Conservation (phyloP, 176 grass and related monocot genomes). For the Oryza meyeriana region DNA sequence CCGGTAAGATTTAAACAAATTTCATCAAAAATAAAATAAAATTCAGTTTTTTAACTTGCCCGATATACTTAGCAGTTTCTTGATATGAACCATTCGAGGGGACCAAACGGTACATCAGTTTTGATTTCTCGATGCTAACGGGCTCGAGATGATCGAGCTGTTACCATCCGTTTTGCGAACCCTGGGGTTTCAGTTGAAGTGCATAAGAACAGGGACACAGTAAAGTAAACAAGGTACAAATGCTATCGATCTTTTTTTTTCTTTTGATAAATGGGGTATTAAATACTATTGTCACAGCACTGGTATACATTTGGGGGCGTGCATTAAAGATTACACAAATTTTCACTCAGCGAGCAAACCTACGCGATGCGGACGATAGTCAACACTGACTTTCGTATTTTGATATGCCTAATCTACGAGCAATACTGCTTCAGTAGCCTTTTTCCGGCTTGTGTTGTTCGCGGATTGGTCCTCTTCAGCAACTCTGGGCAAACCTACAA, state of each 20-base stretch:
- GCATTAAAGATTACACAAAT: background rate
- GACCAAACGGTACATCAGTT: too few species aligned
- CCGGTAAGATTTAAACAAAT: too few species aligned
- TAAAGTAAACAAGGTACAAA: background rate
- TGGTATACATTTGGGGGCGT: background rate
- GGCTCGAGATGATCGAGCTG: too few species aligned
- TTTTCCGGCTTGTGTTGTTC: background rate
- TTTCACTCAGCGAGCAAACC: background rate
- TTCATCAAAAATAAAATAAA: too few species aligned
- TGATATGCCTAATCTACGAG: constrained; percentile 2
- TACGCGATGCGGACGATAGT: background rate
- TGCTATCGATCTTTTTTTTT: background rate
- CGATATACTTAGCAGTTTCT: too few species aligned
- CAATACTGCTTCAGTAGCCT: background rate
- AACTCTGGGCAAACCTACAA: constrained; percentile 13
- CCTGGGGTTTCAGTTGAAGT: background rate
- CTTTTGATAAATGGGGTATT: background rate
- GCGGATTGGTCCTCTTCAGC: background rate
- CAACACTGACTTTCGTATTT: background rate
- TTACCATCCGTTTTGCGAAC: too few species aligned
- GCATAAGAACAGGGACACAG: background rate
- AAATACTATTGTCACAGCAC: background rate
- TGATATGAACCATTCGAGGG: too few species aligned
- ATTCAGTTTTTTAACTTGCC: too few species aligned
- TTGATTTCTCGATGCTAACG: too few species aligned